phyloP scores from a whole-genome alignment of 2,329 filamentous ascomycete species.

The Penicillium sp. region DNA sequence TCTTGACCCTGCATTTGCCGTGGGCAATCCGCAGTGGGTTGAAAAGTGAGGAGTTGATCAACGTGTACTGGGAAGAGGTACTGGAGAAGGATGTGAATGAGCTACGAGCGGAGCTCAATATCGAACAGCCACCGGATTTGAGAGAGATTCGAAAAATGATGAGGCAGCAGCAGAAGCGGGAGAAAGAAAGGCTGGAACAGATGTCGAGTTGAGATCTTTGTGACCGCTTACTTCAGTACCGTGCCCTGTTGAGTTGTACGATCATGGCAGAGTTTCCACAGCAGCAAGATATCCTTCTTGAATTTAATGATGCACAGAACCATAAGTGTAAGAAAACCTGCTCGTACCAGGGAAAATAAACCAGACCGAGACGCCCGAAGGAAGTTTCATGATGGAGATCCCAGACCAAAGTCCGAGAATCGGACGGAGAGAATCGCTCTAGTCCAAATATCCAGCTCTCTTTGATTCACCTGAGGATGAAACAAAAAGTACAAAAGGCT shows the following conservation, averaged over 20 bases:
- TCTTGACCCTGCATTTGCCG: slow-evolving; percentile 63
- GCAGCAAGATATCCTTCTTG: slow-evolving; percentile 7
- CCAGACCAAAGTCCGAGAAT: neutral
- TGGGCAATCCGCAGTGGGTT: slow-evolving; percentile 87
- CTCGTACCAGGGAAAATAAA: neutral
- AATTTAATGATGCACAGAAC: neutral
- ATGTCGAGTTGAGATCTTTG: slow-evolving; percentile 6
- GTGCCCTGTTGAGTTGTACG: slow-evolving; percentile 8
- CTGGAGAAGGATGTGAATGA: slow-evolving; percentile 75
- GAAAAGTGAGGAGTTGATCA: slow-evolving; percentile 72
- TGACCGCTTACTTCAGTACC: neutral
- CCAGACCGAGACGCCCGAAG: slow-evolving; percentile 12
- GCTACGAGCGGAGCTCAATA: slow-evolving; percentile 66
- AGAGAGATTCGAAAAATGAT: slow-evolving; percentile 67
- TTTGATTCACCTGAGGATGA: neutral
- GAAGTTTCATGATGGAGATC: slow-evolving; percentile 5
- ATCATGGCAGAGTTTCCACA: slow-evolving; percentile 6
- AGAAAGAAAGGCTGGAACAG: slow-evolving; percentile 46
- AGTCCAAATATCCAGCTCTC: neutral
- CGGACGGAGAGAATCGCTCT: neutral
- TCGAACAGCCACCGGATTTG: slow-evolving; percentile 84
- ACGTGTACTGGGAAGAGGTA: slow-evolving; percentile 97
- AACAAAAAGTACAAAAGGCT: neutral
- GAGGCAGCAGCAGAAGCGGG: slow-evolving; percentile 60
- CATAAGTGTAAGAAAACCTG: neutral